Conservation (phyloP, 192 early-diverging fungal genomes). For the Backusella westeae region DNA sequence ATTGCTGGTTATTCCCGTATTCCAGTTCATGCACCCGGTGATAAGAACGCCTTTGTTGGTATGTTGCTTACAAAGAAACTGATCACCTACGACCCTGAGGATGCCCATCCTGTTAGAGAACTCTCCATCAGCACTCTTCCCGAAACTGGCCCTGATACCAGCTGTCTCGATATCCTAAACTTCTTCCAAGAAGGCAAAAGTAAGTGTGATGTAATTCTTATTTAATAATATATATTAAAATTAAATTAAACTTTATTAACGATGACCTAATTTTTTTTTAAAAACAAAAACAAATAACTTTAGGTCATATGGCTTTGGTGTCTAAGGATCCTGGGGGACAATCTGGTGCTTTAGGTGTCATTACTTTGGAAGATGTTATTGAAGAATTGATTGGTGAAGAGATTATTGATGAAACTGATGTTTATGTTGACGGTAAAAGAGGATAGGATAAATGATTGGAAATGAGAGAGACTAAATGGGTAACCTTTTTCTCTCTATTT, state of each 20-base stretch:
- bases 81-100: constrained; percentile 73
- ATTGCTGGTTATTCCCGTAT: constrained; percentile 73
- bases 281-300: not conserved
- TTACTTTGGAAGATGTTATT: constrained; percentile 82
- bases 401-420: constrained; percentile 30
- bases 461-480: not conserved
- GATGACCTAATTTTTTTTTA: not conserved
- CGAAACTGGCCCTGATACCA: constrained; percentile 54
- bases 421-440: constrained; percentile 23
- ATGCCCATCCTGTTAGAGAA: constrained; percentile 60
- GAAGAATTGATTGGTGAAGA: constrained; percentile 79
- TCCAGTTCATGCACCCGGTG: constrained; percentile 63
- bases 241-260: not conserved
- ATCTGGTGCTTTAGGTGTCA: constrained; percentile 62
- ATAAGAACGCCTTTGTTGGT: constrained; percentile 65
- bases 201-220: constrained; percentile 8
- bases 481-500: constrained; percentile 9
- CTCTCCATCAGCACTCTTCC: constrained; percentile 52
- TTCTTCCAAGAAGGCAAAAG: constrained; percentile 82
- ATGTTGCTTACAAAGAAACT: constrained; percentile 76
- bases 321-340: constrained; percentile 48
- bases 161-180: constrained; percentile 74
- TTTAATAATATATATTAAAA: not conserved
- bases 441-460: not conserved
- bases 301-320: constrained; percentile 73